Evolutionary conservation across 2,329 filamentous ascomycete species (phyloP).

Genomic region (Colletotrichum lindemuthianum): DNA sequence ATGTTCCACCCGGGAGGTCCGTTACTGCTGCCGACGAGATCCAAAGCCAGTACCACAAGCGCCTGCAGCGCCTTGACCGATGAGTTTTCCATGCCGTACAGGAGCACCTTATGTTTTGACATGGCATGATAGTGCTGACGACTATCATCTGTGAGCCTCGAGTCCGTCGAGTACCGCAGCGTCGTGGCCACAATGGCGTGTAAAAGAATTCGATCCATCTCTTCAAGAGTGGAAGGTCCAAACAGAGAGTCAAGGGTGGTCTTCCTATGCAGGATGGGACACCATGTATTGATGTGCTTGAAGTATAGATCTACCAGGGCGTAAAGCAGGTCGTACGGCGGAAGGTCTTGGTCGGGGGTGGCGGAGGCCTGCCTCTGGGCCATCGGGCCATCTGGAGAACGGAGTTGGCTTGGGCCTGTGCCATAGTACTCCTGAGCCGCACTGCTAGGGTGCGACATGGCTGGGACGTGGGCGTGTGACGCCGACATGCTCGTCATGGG

Average conservation of each 20-base stretch:
- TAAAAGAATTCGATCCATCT: conserved; percentile 83
- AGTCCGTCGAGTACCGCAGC: conserved; percentile 83
- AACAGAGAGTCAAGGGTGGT: conserved; percentile 86
- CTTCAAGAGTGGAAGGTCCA: conserved; percentile 78
- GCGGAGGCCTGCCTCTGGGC: conserved; percentile 57
- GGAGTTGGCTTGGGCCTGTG: conserved; percentile 56
- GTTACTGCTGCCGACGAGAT: conserved; percentile 87
- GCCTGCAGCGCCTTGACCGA: conserved; percentile 90
- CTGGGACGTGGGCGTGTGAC: conserved; percentile 43
- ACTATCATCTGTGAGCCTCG: conserved; percentile 76
- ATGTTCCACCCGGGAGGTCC: conserved; percentile 94
- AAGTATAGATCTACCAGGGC: conserved; percentile 80
- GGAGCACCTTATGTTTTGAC: conserved; percentile 85
- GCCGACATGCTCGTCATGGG: conserved; percentile 52
- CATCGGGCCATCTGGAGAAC: conserved; percentile 68
- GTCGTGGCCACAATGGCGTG: conserved; percentile 92
- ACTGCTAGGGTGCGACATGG: conserved; percentile 50
- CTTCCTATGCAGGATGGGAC: conserved; percentile 87
- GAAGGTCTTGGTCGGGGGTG: conserved; percentile 72
- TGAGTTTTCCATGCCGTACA: conserved; percentile 90
- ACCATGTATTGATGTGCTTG: conserved; percentile 85
- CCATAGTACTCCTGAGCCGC: conserved; percentile 62
- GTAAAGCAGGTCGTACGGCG: conserved; percentile 79
- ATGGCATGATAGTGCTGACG: conserved; percentile 79
- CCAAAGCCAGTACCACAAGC: conserved; percentile 85